Percentiles rank a stretch among this genome's conserved stretches.
Conservation (phyloP, 108 stramenopile species). For the Cylindrotheca fusiformis region DNA sequence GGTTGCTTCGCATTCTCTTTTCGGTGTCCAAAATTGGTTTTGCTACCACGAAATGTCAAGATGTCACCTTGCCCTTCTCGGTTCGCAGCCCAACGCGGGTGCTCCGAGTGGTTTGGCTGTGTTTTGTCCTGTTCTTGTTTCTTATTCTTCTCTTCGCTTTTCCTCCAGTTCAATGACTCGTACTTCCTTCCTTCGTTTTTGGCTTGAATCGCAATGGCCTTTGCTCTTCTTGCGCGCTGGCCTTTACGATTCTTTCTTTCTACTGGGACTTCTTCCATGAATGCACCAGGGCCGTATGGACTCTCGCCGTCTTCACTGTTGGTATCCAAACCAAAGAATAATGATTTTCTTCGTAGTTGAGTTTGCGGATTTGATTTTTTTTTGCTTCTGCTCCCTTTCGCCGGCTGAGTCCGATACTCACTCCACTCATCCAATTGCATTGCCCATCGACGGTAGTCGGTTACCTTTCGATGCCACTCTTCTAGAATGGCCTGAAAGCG, state of each 20-base stretch:
- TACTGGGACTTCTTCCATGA: slow-evolving; percentile 8
- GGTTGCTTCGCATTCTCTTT: slow-evolving; percentile 47
- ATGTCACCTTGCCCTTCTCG: not conserved
- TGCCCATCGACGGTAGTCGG: slow-evolving; percentile 65
- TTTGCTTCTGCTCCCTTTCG: not conserved
- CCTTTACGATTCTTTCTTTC: slow-evolving; percentile 85
- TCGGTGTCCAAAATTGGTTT: slow-evolving; percentile 30
- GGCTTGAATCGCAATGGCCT: slow-evolving; percentile 71
- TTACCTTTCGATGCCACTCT: slow-evolving; percentile 65
- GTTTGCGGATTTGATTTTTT: not conserved
- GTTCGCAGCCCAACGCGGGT: not conserved
- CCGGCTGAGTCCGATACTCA: not conserved
- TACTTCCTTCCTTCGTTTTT: slow-evolving; percentile 56
- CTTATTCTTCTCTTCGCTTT: slow-evolving; percentile 9
- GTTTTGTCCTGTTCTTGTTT: not conserved
- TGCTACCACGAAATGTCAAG: not conserved
- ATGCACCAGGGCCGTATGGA: slow-evolving; percentile 30
- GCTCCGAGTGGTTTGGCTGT: slow-evolving; percentile 5
- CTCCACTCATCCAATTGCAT: slow-evolving; percentile 27
- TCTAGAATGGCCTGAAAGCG: slow-evolving; percentile 53
- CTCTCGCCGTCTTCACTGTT: not conserved
- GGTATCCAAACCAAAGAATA: slow-evolving; percentile 16
- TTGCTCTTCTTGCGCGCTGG: slow-evolving; percentile 76
- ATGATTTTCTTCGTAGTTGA: slow-evolving; percentile 5
- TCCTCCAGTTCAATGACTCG: slow-evolving; percentile 70